These are phyloP conservation scores for Sanguinoderma infundibulare DNA, from an alignment of 1,284 basidiomycete genomes.

Conservation along the genomic window DNA sequence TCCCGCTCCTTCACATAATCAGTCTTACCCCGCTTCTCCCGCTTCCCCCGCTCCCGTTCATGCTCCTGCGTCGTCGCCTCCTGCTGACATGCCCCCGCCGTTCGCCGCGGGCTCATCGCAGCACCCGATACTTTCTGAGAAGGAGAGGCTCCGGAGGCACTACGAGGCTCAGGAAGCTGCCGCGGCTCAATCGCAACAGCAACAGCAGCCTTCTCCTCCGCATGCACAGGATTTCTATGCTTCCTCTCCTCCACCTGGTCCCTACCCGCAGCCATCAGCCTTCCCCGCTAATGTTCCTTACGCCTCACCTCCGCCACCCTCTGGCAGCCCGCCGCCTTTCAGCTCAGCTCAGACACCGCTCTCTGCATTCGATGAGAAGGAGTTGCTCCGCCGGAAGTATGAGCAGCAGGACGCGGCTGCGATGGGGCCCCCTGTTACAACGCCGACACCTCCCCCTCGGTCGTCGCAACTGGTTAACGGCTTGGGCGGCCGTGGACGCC, in stretches of 20 bases:
- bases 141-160: slow-evolving; percentile 55
- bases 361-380: slow-evolving; percentile 54
- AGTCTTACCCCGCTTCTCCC: slow-evolving; percentile 20
- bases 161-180: slow-evolving; percentile 69
- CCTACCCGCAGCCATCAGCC: slow-evolving; percentile 13
- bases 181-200: slow-evolving; percentile 29
- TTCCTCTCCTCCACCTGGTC: slow-evolving; percentile 15
- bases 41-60: slow-evolving; percentile 15
- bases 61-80: slow-evolving; percentile 7
- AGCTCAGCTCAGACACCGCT: slow-evolving; percentile 17
- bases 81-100: slow-evolving; percentile 28
- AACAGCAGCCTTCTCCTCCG: slow-evolving; percentile 21
- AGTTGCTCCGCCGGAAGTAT: slow-evolving; percentile 50
- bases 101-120: slow-evolving; percentile 28
- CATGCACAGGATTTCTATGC: slow-evolving; percentile 12
- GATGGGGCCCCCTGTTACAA: slow-evolving; percentile 11
- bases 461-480: slow-evolving; percentile 15
- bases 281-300: slow-evolving; percentile 1
- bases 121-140: slow-evolving; percentile 40
- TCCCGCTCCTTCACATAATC: slow-evolving; percentile 12
- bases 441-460: slow-evolving; percentile 34
- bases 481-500: slow-evolving; percentile 20
- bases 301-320: slow-evolving; percentile 3
- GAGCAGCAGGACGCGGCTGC: slow-evolving; percentile 51
- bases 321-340: slow-evolving; percentile 24